Conservation (phyloP, 2,329 filamentous ascomycete genomes). For the Dendrostoma leiphaemia region DNA sequence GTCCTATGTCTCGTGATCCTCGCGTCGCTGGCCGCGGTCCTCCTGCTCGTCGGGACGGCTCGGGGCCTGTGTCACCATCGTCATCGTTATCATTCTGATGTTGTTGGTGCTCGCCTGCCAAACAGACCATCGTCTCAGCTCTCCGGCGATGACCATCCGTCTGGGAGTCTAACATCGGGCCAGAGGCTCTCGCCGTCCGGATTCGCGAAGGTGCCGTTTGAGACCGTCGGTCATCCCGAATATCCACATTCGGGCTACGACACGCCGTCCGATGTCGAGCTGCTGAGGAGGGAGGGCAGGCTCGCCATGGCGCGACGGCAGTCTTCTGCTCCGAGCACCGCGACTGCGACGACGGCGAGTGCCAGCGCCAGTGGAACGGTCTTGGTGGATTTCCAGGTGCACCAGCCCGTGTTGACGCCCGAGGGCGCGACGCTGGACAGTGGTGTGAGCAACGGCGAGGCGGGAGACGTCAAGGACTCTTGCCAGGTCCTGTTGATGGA, state of each 20-base stretch:
- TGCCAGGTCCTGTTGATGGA: constrained; percentile 64
- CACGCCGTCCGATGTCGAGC: neutral
- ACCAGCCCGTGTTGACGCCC: constrained; percentile 61
- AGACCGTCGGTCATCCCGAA: too few species aligned
- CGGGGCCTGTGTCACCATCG: constrained; percentile 6
- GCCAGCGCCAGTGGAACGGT: constrained; percentile 28
- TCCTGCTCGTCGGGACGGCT: neutral
- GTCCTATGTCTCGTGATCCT: constrained; percentile 1
- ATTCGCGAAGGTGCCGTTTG: neutral
- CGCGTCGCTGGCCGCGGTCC: neutral
- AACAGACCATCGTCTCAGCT: neutral
- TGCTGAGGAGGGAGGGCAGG: neutral
- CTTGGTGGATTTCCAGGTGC: constrained; percentile 67
- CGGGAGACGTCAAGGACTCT: constrained; percentile 26
- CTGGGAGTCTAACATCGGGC: neutral
- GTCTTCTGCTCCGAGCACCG: constrained; percentile 1
- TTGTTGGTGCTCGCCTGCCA: neutral
- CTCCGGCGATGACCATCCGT: neutral
- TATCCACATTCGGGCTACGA: neutral
- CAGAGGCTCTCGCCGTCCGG: neutral
- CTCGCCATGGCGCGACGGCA: constrained; percentile 10
- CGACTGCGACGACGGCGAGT: constrained; percentile 19
- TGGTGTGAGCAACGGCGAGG: constrained; percentile 26
- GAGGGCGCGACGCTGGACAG: constrained; percentile 37
- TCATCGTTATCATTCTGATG: neutral